Evolutionary conservation across 2,329 filamentous ascomycete genomes (phyloP), one percentile per base, ranked within the genome.

Genomic region (Aaosphaeria arxii): DNA sequence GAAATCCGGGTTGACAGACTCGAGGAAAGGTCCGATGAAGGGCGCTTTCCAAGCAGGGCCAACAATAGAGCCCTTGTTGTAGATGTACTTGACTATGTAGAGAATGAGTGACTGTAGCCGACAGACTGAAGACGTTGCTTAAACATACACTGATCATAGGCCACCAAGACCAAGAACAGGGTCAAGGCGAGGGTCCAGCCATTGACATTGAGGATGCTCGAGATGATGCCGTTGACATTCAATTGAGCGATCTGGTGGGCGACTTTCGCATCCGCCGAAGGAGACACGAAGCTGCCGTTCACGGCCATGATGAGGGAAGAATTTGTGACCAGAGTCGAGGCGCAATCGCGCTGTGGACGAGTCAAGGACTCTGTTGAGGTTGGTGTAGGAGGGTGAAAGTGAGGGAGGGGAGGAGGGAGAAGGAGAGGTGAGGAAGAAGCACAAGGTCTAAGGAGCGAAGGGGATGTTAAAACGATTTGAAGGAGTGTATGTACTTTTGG

Each of bases 1-100:
- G 69, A 96, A 96, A 64, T 92, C 89, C 50, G 92, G 92, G 70
- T 95, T 85, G 62, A 96, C 78, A 24, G 90, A 95, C 67, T 96
- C 78, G 50, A 97, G 79, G 72, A 97, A 96, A 5, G 92, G 92
- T 9, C 92, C 92, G 70, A 96, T 72, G 59, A 76, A 76, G 51
- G 74, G 74, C 13, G 71, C 65, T 56, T 76, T 76, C 58, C 63
- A 74, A 4, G 59, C 45, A 9, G 73, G 71, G n/a, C 74, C 74
- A 9, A 65, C 70, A 46, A 76, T 71, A 29, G 64, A 57, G 33
- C 71, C 72, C 54, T 76, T 76, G 28, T 70, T 61, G 46, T 53
- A 61, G 54, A 74, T 65, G 61, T 76, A 76, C 45, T 63, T 71
- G 48, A 71, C 72, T 75, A 56, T 31, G 28, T n/a, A 40, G 6